phyloP scores from a whole-genome alignment of 164 flowering plant species.

The Cinnamomum micranthum region DNA sequence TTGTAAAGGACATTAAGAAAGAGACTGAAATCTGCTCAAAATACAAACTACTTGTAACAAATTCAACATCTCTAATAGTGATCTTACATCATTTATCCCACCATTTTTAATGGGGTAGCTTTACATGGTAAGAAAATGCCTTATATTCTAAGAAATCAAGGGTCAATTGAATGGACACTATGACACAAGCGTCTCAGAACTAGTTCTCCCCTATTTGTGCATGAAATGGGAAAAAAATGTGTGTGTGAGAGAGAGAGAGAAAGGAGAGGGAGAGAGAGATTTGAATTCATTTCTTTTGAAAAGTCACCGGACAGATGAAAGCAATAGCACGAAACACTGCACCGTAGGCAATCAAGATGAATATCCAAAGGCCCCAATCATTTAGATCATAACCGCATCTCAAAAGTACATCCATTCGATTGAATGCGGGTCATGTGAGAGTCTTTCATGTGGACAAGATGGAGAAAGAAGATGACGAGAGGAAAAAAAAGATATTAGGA shows the following conservation, averaged over 20 bases:
- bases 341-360: constrained; percentile 52
- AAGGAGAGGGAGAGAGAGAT: constrained; percentile 1
- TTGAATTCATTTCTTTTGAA: constrained; percentile 54
- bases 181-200: constrained; percentile 5
- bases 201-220: neutral
- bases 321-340: constrained; percentile 50
- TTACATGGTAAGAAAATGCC: neutral
- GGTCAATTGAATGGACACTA: neutral
- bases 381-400: constrained; percentile 51
- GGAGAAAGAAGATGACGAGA: too few species aligned
- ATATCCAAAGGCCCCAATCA: constrained; percentile 57
- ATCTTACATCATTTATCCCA: neutral
- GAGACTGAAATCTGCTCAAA: too few species aligned
- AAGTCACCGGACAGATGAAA: constrained; percentile 57
- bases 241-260: too few species aligned
- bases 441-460: too few species aligned
- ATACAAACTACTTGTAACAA: too few species aligned
- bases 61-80: too few species aligned
- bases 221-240: too few species aligned
- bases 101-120: constrained; percentile 1
- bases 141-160: neutral
- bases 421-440: too few species aligned
- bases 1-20: too few species aligned
- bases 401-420: constrained; percentile 37
- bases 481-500: too few species aligned